These are phyloP conservation scores for Mentha longifolia DNA, from an alignment of 257 asterid genomes.

Conservation along the genomic window DNA sequence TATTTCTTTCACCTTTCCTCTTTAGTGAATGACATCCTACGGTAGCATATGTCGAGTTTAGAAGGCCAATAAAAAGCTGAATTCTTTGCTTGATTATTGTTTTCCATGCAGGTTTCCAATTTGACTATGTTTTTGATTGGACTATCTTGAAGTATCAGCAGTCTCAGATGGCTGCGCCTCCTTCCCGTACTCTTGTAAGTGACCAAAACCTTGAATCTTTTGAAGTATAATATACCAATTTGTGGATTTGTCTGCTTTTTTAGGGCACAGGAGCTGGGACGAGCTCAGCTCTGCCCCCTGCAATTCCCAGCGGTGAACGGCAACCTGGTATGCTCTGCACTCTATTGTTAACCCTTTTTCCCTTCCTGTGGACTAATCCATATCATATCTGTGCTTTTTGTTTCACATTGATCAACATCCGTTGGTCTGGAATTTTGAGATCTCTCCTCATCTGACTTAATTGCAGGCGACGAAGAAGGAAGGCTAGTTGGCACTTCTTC, in stretches of 20 bases:
- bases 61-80: not conserved
- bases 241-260: constrained; percentile 25
- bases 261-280: constrained; percentile 83
- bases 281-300: constrained; percentile 90
- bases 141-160: constrained; percentile 96
- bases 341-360: not conserved
- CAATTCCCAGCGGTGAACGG: constrained; percentile 70
- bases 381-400: not conserved
- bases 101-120: constrained; percentile 76
- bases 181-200: constrained; percentile 78
- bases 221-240: constrained; percentile 3
- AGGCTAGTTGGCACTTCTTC: constrained; percentile 73
- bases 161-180: constrained; percentile 87
- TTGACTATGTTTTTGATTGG: constrained; percentile 98
- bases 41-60: constrained; percentile 12
- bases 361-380: not conserved
- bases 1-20: constrained; percentile 24
- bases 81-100: constrained; percentile 14
- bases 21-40: not conserved
- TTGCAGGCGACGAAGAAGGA: constrained; percentile 75
- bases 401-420: not conserved
- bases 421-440: constrained; percentile 16
- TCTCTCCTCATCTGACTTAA: constrained; percentile 28
- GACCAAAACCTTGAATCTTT: not conserved
- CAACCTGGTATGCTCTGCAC: constrained; percentile 55